A percentile compares a stretch with the other conserved stretches of the same genome.
Evolutionary conservation across 2,329 filamentous ascomycete species (phyloP).

Genomic region (Metarhizium rileyi): DNA sequence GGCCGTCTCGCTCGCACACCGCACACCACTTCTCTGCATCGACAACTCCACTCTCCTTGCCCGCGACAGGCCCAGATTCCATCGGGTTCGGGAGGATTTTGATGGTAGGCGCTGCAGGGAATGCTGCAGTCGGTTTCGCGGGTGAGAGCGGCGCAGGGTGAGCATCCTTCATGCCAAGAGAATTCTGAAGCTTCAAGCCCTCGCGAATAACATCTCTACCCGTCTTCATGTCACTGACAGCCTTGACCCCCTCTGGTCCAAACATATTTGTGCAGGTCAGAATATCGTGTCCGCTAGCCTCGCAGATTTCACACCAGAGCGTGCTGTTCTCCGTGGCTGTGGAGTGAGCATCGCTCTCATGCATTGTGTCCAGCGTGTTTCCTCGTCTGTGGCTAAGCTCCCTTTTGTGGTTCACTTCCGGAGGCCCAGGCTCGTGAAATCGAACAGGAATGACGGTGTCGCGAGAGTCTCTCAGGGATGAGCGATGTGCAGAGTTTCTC

Average conservation of each 20-base stretch:
- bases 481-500: constrained; percentile 33
- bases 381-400: constrained; percentile 13
- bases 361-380: constrained; percentile 56
- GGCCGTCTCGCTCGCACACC: constrained; percentile 88
- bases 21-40: constrained; percentile 94
- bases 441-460: constrained; percentile 53
- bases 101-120: constrained; percentile 27
- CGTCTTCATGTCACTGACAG: constrained; percentile 19
- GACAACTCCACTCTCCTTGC: constrained; percentile 67
- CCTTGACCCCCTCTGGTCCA: constrained; percentile 34
- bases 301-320: constrained; percentile 93
- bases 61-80: constrained; percentile 60
- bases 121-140: constrained; percentile 34
- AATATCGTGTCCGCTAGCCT: constrained; percentile 85
- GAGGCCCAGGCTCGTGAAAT: constrained; percentile 35
- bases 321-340: constrained; percentile 62
- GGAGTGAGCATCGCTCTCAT: constrained; percentile 60
- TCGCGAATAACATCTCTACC: constrained; percentile 27
- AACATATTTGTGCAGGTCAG: constrained; percentile 91
- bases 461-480: constrained; percentile 55
- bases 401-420: constrained; percentile 39
- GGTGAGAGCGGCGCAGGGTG: constrained; percentile 48
- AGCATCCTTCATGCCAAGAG: constrained; percentile 30
- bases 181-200: constrained; percentile 29
- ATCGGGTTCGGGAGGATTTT: constrained; percentile 50